Evolutionary conservation across 2,329 filamentous ascomycete species (phyloP), one percentile per base, ranked within the genome.

Genomic region (Trichoderma aggressivum): DNA sequence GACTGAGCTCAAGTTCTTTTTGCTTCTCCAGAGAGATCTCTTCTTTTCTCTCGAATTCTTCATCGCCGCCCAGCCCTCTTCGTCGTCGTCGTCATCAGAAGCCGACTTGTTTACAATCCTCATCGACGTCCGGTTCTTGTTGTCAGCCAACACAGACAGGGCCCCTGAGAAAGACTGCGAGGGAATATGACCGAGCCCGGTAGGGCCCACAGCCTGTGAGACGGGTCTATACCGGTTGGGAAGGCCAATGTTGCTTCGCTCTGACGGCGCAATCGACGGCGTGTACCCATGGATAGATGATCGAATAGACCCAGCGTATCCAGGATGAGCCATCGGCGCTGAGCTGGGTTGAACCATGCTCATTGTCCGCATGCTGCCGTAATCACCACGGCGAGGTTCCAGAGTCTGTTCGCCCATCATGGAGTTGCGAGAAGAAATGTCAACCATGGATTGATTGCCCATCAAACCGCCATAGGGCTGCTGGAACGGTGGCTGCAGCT

Each of bases 181-280:
- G 78, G 80, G 74, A 77, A 80, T 76, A 81, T 80, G 74, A 72
- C 77, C 74, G 78, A 74, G 76, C 79, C 74, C 75, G 80, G 76
- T 73, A 79, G 79, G 72, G 69, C 75, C 74, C 10, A 75, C 76
- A 69, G 86, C 84, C 55, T 91, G 91, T 0, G 93, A 94, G 1
- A 98, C 95, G 1, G 96, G 94, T 59, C 96, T 89, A 82, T 99
- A 99, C 58, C 96, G 90, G 36, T 93, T 91, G 10, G 96, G 94
- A 66, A 97, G 87, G 18, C 96, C 96, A 73, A 98, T 85, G 79
- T 97, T 98, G 85, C 94, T 98, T 73, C 96, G 91, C 83, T 98
- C 96, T 6, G 94, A 97, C 1, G 96, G 96, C 3, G 96, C 95
- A 75, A 99, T 97, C 1, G 95, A 98, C 1, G 94, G 90, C 1